Evolutionary conservation across 2,329 filamentous ascomycete species (phyloP).

Genomic region (Ophiostoma sp.): DNA sequence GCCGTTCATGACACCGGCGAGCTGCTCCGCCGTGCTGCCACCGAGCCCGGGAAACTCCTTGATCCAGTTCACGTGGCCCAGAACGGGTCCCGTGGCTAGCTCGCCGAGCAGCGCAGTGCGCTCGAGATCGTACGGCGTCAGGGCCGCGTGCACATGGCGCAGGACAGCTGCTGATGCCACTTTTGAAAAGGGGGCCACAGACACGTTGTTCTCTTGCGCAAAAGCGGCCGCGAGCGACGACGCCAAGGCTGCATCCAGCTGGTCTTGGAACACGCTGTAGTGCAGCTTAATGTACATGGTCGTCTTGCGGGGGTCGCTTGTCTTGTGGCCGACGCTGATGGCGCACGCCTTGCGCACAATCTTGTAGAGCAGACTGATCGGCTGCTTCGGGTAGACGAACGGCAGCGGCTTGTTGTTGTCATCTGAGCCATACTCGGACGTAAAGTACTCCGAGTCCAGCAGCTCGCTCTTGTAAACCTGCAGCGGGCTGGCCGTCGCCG

Average conservation of each 20-base stretch:
- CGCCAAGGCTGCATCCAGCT: conserved; percentile 53
- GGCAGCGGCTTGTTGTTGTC: conserved; percentile 36
- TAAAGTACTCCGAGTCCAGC: conserved; percentile 62
- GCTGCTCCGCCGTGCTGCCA: conserved; percentile 28
- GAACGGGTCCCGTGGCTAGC: conserved; percentile 42
- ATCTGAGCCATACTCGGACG: conserved; percentile 53
- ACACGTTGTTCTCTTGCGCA: background rate
- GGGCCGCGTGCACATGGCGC: conserved; percentile 38
- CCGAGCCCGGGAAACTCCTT: conserved; percentile 47
- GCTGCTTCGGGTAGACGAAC: conserved; percentile 72
- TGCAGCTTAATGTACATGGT: conserved; percentile 63
- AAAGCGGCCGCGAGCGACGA: conserved; percentile 39
- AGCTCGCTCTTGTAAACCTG: conserved; percentile 67
- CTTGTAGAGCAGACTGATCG: conserved; percentile 74
- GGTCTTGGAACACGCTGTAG: conserved; percentile 71
- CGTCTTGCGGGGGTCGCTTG: conserved; percentile 27
- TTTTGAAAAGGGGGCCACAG: conserved; percentile 3
- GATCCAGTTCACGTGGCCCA: conserved; percentile 45
- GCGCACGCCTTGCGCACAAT: conserved; percentile 53
- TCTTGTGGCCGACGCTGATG: background rate
- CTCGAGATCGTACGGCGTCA: conserved; percentile 52
- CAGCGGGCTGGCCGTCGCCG: conserved; percentile 68
- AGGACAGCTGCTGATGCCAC: conserved; percentile 36
- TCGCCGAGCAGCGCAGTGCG: conserved; percentile 49
- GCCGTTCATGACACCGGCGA: conserved; percentile 35